Conservation (phyloP, 176 grass and related monocot species). For the Ampelocalamus luodianensis region DNA sequence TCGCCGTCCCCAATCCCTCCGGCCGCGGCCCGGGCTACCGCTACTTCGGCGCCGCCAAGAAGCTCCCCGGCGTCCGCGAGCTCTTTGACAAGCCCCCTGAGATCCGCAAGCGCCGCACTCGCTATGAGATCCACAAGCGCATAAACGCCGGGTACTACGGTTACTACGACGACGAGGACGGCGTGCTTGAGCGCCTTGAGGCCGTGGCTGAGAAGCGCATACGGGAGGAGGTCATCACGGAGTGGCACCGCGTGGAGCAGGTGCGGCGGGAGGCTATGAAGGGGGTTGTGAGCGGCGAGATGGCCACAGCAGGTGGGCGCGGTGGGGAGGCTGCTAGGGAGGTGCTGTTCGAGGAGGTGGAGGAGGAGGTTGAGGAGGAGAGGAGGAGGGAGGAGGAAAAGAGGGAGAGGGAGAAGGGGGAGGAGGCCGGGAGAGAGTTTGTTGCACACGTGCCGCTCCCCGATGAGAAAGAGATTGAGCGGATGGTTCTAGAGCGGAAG, state of each 20-base stretch:
- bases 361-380: conserved; percentile 97
- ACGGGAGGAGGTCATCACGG: conserved; percentile 52
- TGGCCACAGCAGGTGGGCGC: conserved; percentile 57
- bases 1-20: conserved; percentile 87
- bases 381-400: conserved; percentile 67
- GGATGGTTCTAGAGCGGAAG: conserved; percentile 91
- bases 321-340: conserved; percentile 49
- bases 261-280: conserved; percentile 87
- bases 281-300: conserved; percentile 76
- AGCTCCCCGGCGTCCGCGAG: not conserved
- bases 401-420: conserved; percentile 62
- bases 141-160: conserved; percentile 84
- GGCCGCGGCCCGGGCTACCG: conserved; percentile 58
- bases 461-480: conserved; percentile 93
- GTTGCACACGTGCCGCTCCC: conserved; percentile 87
- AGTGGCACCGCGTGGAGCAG: conserved; percentile 75
- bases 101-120: conserved; percentile 51
- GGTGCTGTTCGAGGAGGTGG: conserved; percentile 87
- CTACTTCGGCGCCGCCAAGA: not conserved
- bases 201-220: conserved; percentile 69
- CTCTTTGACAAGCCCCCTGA: not conserved
- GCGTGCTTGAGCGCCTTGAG: conserved; percentile 87
- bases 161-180: conserved; percentile 94
- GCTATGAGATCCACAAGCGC: conserved; percentile 95
- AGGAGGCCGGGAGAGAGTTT: conserved; percentile 71